A percentile compares a stretch with the other conserved stretches of the same genome.
Conservation (phyloP, 371 early-diverging fungal genomes). For the Blastocladiella emersonii region DNA sequence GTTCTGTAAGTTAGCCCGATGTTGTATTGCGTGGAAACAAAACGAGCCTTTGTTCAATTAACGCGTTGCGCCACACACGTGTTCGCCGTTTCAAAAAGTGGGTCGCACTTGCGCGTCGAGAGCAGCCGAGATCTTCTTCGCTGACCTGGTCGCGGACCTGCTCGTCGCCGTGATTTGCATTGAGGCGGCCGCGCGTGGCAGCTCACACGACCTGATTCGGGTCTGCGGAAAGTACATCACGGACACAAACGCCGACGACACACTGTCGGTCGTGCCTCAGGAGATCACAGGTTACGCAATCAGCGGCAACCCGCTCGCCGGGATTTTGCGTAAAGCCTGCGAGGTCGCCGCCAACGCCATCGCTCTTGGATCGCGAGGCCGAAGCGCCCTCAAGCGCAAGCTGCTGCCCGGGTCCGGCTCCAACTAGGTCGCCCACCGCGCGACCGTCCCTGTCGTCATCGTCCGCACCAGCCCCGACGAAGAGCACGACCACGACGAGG, state of each 20-base stretch:
- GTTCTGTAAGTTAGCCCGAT: too few species aligned
- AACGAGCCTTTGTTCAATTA: too few species aligned
- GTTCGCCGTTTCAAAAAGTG: too few species aligned
- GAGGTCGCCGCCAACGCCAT: slow-evolving; percentile 7
- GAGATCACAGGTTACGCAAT: background rate
- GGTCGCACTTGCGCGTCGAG: too few species aligned
- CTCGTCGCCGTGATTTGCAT: background rate
- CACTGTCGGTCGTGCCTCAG: too few species aligned
- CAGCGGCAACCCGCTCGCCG: slow-evolving; percentile 10
- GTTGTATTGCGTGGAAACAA: too few species aligned
- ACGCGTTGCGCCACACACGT: too few species aligned
- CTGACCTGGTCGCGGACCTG: background rate
- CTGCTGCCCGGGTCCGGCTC: slow-evolving; percentile 3
- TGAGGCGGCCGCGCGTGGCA: background rate
- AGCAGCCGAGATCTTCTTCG: too few species aligned
- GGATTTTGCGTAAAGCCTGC: slow-evolving; percentile 6
- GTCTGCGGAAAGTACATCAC: background rate
- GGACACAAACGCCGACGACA: too few species aligned
- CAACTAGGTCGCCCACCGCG: slow-evolving; percentile 10
- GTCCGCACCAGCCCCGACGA: too few species aligned
- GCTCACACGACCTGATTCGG: background rate
- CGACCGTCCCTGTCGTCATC: slow-evolving; percentile 7
- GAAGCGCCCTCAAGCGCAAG: slow-evolving; percentile 12
- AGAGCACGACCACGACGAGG: too few species aligned
- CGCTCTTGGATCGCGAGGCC: slow-evolving; percentile 7